Percentiles rank a stretch among this genome's conserved stretches.
These are phyloP conservation scores for Xylaria sp. DNA, from an alignment of 2,329 filamentous ascomycete species.

Conservation along the genomic window DNA sequence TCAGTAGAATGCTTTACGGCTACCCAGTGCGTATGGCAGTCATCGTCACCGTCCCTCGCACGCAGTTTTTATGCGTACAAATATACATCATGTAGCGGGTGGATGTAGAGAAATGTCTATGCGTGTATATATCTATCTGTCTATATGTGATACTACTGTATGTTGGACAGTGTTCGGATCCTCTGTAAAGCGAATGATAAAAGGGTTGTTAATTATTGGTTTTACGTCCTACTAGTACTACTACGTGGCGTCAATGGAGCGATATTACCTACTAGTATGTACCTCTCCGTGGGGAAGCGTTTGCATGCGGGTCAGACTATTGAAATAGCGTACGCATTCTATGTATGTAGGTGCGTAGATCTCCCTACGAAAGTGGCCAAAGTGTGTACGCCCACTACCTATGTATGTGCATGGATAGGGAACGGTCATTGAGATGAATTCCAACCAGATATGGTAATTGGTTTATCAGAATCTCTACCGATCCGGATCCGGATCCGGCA, in stretches of 20 bases:
- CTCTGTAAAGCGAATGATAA: too few relatives aligned
- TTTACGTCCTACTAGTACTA: neutral
- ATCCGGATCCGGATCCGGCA: conserved; percentile 3
- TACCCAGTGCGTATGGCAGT: neutral
- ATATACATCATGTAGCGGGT: neutral
- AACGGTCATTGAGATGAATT: neutral
- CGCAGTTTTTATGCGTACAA: neutral
- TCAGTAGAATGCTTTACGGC: neutral
- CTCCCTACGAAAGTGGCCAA: conserved; percentile 6
- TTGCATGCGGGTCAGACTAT: conserved; percentile 6
- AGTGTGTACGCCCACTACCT: neutral
- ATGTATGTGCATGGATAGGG: neutral
- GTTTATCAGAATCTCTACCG: conserved; percentile 2
- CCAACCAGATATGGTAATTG: neutral
- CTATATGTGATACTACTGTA: too few relatives aligned
- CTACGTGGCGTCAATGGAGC: neutral
- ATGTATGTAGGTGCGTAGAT: neutral
- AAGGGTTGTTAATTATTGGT: too few relatives aligned
- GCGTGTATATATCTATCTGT: too few relatives aligned
- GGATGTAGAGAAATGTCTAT: neutral
- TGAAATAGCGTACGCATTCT: neutral
- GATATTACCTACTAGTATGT: too few relatives aligned
- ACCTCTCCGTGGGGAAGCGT: neutral
- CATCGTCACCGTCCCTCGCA: neutral
- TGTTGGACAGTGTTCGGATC: too few relatives aligned